Evolutionary conservation across 768 basidiomycete genomes (phyloP).

Genomic region (Suillus discolor): DNA sequence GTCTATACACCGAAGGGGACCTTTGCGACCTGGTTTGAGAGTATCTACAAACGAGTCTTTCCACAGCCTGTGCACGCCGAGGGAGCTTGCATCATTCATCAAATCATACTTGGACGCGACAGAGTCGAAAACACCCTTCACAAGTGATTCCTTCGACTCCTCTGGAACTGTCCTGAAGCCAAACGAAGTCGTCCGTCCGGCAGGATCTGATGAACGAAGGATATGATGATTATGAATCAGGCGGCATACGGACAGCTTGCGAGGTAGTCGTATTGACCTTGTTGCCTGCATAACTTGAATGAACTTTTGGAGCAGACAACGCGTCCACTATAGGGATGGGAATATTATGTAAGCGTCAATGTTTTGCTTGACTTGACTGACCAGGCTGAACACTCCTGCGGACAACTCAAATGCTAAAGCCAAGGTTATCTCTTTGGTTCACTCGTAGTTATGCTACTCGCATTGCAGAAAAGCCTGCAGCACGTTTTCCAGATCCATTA

Average conservation of each 20-base stretch:
- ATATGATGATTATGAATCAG: conserved; percentile 23
- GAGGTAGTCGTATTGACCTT: conserved; percentile 7
- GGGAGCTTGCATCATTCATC: conserved; percentile 99
- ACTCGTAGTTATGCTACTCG: conserved; percentile 45
- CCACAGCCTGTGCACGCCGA: conserved; percentile 96
- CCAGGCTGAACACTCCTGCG: background rate
- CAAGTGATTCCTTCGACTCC: conserved; percentile 84
- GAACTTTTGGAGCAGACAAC: background rate
- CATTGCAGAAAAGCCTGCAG: conserved; percentile 44
- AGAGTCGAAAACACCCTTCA: conserved; percentile 92
- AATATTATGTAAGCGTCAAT: conserved; percentile 3
- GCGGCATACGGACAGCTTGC: background rate
- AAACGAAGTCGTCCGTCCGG: conserved; percentile 73
- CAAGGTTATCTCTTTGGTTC: conserved; percentile 21
- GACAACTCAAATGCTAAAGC: conserved; percentile 22
- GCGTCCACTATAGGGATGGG: background rate
- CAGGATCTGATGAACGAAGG: conserved; percentile 15
- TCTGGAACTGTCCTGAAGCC: conserved; percentile 91
- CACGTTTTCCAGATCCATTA: conserved; percentile 61
- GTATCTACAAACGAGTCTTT: conserved; percentile 86
- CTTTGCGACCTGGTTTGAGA: conserved; percentile 75
- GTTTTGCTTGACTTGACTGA: background rate
- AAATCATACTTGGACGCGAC: conserved; percentile 95
- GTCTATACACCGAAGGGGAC: conserved; percentile 83
- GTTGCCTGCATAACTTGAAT: conserved; percentile 1